Conservation (phyloP, 495 filamentous ascomycete genomes). For the Trichoderma virens region DNA sequence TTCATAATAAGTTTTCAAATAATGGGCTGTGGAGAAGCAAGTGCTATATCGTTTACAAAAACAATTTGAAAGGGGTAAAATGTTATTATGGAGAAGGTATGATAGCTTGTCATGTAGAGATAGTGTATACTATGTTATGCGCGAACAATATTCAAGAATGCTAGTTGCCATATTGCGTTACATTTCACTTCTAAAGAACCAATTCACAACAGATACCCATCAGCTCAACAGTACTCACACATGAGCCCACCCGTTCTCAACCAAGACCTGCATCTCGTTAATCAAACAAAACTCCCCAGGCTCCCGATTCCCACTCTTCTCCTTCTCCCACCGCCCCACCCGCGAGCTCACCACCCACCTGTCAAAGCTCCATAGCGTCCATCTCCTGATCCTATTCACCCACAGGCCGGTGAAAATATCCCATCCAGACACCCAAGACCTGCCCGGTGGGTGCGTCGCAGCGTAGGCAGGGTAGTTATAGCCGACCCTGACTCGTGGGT, state of each 20-base stretch:
- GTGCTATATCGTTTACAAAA: neutral
- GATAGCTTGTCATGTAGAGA: no score
- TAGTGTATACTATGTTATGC: no score
- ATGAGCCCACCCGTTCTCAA: slow-evolving; percentile 69
- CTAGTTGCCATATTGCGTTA: no score
- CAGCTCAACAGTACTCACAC: no score
- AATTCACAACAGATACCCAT: no score
- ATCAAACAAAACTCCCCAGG: slow-evolving; percentile 60
- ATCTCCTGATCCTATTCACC: slow-evolving; percentile 51
- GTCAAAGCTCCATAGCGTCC: slow-evolving; percentile 34
- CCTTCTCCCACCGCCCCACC: slow-evolving; percentile 33
- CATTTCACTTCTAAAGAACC: no score
- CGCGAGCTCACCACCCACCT: slow-evolving; percentile 17
- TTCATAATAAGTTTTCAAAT: neutral
- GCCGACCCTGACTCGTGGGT: slow-evolving; percentile 69
- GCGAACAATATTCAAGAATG: no score
- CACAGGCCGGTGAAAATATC: slow-evolving; percentile 41
- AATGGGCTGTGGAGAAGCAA: neutral
- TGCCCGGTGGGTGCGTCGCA: slow-evolving; percentile 27
- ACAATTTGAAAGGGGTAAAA: no score
- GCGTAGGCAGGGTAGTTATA: slow-evolving; percentile 56
- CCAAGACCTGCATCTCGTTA: slow-evolving; percentile 79
- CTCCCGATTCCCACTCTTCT: slow-evolving; percentile 36
- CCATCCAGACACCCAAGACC: slow-evolving; percentile 30
- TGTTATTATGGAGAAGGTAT: no score